Percentiles rank a stretch among this genome's conserved stretches.
phyloP scores from a whole-genome alignment of 306 rosid species.

The Adenanthera pavonina region DNA sequence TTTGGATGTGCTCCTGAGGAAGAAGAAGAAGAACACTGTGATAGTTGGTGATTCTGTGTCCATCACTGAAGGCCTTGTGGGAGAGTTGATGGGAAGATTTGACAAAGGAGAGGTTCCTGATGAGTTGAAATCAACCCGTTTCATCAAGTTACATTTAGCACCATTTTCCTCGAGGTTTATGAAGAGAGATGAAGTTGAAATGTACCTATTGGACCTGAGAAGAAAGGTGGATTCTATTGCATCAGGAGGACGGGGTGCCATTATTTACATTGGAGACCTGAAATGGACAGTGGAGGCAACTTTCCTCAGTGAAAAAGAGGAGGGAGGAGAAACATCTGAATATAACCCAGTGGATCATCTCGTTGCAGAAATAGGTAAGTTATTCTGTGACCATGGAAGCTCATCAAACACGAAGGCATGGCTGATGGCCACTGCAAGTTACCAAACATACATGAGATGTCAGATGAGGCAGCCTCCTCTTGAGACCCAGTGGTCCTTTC shows the following conservation, averaged over 20 bases:
- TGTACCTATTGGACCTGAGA: constrained; percentile 60
- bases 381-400: constrained; percentile 49
- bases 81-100: constrained; percentile 61
- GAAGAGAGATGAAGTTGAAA: constrained; percentile 71
- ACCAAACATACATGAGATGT: constrained; percentile 77
- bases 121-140: constrained; percentile 57
- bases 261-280: constrained; percentile 68
- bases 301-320: constrained; percentile 41
- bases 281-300: constrained; percentile 60
- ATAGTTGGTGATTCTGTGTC: constrained; percentile 68
- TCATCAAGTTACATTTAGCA: constrained; percentile 58
- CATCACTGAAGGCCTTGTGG: constrained; percentile 61
- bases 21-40: constrained; percentile 70
- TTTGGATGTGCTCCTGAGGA: constrained; percentile 62
- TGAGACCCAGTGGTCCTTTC: constrained; percentile 82
- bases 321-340: constrained; percentile 41
- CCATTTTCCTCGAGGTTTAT: constrained; percentile 60
- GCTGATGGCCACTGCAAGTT: constrained; percentile 76
- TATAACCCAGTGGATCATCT: constrained; percentile 71
- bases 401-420: constrained; percentile 59
- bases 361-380: constrained; percentile 66
- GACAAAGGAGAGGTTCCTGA: constrained; percentile 72
- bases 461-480: constrained; percentile 85
- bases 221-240: constrained; percentile 52
- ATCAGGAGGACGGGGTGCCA: constrained; percentile 50